Evolutionary conservation across 441 rosid species (phyloP).

Genomic region (Breynia disticha): DNA sequence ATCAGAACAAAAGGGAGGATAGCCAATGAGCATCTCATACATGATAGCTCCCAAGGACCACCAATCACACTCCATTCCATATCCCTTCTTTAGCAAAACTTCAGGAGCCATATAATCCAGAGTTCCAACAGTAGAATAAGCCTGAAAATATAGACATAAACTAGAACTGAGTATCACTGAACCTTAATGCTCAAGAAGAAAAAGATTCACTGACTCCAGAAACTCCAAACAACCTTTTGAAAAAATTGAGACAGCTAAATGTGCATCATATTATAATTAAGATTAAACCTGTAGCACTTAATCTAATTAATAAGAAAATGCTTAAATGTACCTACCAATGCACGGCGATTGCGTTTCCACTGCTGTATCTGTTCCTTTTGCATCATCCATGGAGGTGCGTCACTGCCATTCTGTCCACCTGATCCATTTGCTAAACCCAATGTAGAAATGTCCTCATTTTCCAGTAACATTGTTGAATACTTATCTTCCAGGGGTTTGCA

Average conservation of each 20-base stretch:
- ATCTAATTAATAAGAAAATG: background rate
- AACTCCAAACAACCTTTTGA: background rate
- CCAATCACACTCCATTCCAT: constrained; percentile 96
- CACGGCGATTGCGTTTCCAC: constrained; percentile 96
- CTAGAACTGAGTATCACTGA: constrained; percentile 6
- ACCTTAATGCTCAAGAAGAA: background rate
- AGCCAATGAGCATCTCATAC: constrained; percentile 90
- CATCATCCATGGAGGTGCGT: constrained; percentile 70
- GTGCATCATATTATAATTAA: background rate
- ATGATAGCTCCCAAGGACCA: constrained; percentile 95
- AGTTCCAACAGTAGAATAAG: constrained; percentile 94
- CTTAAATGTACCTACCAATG: constrained; percentile 46
- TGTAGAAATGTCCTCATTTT: constrained; percentile 47
- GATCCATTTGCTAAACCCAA: constrained; percentile 38
- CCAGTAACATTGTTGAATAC: constrained; percentile 67
- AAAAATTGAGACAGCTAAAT: constrained; percentile 1
- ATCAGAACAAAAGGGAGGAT: constrained; percentile 93
- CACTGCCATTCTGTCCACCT: constrained; percentile 35
- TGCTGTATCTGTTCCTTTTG: constrained; percentile 65
- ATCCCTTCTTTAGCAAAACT: constrained; percentile 82
- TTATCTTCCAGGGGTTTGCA: constrained; percentile 90
- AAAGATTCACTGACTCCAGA: background rate
- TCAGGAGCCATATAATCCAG: constrained; percentile 98
- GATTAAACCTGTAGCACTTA: too few relatives aligned
- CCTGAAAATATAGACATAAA: constrained; percentile 35